Base-by-base conservation (phyloP, 2,329 filamentous ascomycete genomes). In the Pyricularia grisea region DNA sequence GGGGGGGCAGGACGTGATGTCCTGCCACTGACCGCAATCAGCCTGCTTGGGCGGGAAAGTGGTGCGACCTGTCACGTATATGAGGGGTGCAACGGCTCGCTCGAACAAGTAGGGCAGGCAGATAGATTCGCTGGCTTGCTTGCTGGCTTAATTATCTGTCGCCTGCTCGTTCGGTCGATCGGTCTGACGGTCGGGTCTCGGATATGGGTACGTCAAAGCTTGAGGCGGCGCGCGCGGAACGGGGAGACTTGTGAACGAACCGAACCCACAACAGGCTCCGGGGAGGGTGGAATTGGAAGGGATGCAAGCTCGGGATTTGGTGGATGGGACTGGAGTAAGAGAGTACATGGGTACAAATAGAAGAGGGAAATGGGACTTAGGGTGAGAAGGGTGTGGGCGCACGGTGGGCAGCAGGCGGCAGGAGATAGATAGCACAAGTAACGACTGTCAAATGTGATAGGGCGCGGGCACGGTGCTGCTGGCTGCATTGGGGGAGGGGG, bases 271-370 rank as follows among this genome's bases (percentile, higher is more conserved):
- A 55, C 42, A 55, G 20, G 42, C 42, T 55, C 42, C 42, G 42
- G 42, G 42, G 42, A 55, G 42, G 42, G 42, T 55, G 20, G 42
- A 55, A 55, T 55, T 55, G 42, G 42, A 55, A 55, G 42, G 42
- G 42, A 55, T 55, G 42, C 42, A 55, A 55, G 42, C 42, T 55
- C 42, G 42, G 42, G 42, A 55, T 55, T 55, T 55, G 42, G 42
- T 55, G 42, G 42, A 55, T 55, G 42, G 42, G 42, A 55, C 42
- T 55, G 42, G 42, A 55, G 20, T 20, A 55, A 55, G 42, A 55
- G 42, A 55, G 65, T 66, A 66, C 65, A 66, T 66, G 65, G 65
- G 65, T 66, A 66, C 65, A 66, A 66, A 66, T 42, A 66, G 65
- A 66, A 42, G 65, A 36, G 65, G 31, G 65, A 66, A 42, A 27